A percentile compares a stretch with the other conserved stretches of the same genome.
These are phyloP conservation scores for Kwoniella shandongensis DNA, from an alignment of 768 basidiomycete genomes.

Conservation along the genomic window DNA sequence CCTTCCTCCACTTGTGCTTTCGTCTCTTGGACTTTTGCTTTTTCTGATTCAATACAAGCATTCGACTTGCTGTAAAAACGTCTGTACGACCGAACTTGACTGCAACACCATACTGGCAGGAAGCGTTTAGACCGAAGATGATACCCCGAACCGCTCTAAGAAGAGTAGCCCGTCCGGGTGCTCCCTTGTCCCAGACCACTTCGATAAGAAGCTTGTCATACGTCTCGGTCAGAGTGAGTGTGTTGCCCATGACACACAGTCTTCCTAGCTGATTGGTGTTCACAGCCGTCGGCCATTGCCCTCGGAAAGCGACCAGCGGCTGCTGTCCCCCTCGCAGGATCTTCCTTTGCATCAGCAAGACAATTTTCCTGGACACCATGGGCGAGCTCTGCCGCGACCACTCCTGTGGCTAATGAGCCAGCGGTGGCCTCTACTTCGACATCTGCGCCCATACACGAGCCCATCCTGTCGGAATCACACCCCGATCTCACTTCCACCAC, in stretches of 20 bases:
- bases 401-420: slow-evolving; percentile 1
- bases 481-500: slow-evolving; percentile 28
- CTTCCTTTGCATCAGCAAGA: slow-evolving; percentile 5
- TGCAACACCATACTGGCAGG: neutral
- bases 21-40: neutral
- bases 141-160: slow-evolving; percentile 10
- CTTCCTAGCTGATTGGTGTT: too few species aligned
- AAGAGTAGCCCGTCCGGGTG: slow-evolving; percentile 5
- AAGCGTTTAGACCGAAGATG: neutral
- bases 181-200: neutral
- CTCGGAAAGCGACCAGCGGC: slow-evolving; percentile 34
- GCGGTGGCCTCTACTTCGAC: slow-evolving; percentile 9
- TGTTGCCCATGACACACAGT: neutral
- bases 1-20: neutral
- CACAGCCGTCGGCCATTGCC: slow-evolving; percentile 31
- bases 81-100: too few species aligned
- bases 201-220: slow-evolving; percentile 12
- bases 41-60: slow-evolving; percentile 3
- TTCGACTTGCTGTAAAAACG: too few species aligned
- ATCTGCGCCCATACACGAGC: slow-evolving; percentile 22
- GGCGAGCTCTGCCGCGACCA: slow-evolving; percentile 12
- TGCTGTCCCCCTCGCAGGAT: neutral
- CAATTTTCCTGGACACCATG: slow-evolving; percentile 36
- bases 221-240: slow-evolving; percentile 16
- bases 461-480: slow-evolving; percentile 32